Conservation (phyloP, 805 yeast genomes). For the Candida andamanensis region DNA sequence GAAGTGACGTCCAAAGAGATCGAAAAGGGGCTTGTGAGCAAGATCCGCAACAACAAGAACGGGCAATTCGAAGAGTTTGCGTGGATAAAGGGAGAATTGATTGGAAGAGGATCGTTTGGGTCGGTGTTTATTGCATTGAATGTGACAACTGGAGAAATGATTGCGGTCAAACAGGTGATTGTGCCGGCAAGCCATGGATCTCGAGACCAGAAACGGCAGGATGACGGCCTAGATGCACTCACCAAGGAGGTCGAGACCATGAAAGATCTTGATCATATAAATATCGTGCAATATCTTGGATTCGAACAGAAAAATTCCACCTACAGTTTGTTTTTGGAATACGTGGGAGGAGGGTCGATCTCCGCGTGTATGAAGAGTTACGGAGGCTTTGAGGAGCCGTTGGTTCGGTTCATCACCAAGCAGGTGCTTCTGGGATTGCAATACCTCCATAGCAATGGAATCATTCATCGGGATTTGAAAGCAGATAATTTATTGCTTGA, state of each 20-base stretch:
- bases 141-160: slow-evolving; percentile 96
- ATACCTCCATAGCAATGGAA: slow-evolving; percentile 84
- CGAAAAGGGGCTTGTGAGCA: slow-evolving; percentile 59
- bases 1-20: slow-evolving; percentile 78
- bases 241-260: slow-evolving; percentile 88
- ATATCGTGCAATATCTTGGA: slow-evolving; percentile 94
- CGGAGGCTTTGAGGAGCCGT: slow-evolving; percentile 78
- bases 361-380: slow-evolving; percentile 77
- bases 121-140: slow-evolving; percentile 87
- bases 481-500: slow-evolving; percentile 90
- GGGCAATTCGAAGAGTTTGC: slow-evolving; percentile 83
- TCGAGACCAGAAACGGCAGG: slow-evolving; percentile 33
- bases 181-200: slow-evolving; percentile 35
- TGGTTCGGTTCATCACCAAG: slow-evolving; percentile 65
- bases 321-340: slow-evolving; percentile 85
- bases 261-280: slow-evolving; percentile 89
- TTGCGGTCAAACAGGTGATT: slow-evolving; percentile 94
- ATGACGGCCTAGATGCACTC: slow-evolving; percentile 73
- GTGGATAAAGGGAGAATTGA: slow-evolving; percentile 96
- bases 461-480: slow-evolving; percentile 88
- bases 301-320: slow-evolving; percentile 73
- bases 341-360: slow-evolving; percentile 97
- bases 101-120: slow-evolving; percentile 96
- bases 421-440: slow-evolving; percentile 83
- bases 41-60: slow-evolving; percentile 51